phyloP scores from a whole-genome alignment of 495 filamentous ascomycete genomes.

The Podospora pseudoanserina region DNA sequence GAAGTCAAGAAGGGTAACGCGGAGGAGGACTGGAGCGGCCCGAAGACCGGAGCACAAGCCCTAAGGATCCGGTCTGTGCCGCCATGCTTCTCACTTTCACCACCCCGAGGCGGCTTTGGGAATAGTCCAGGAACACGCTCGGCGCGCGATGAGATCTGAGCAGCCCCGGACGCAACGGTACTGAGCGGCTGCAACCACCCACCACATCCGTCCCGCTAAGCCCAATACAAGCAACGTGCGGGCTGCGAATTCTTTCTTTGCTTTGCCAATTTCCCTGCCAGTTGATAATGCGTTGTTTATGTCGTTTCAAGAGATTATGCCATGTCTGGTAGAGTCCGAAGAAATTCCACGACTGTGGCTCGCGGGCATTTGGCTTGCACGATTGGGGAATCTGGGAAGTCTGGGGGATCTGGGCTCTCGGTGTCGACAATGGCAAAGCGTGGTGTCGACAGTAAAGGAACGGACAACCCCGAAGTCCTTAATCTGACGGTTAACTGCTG shows the following conservation, averaged over 20 bases:
- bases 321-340: background rate
- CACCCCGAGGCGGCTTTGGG: slow-evolving; percentile 5
- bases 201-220: slow-evolving; percentile 9
- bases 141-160: slow-evolving; percentile 7
- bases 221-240: slow-evolving; percentile 2
- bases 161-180: slow-evolving; percentile 4
- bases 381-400: background rate
- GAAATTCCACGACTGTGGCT: background rate
- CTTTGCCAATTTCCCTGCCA: background rate
- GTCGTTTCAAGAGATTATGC: background rate
- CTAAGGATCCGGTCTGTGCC: background rate
- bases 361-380: background rate
- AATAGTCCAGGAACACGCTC: slow-evolving; percentile 7
- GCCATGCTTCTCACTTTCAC: background rate
- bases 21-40: slow-evolving; percentile 2
- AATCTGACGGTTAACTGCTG: slow-evolving; percentile 23
- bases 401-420: background rate
- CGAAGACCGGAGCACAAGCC: slow-evolving; percentile 6
- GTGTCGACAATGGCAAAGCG: background rate
- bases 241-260: background rate
- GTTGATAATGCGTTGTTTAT: background rate
- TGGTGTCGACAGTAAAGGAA: background rate
- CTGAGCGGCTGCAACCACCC: slow-evolving; percentile 14
- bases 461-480: slow-evolving; percentile 17
- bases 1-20: slow-evolving; percentile 4